A percentile compares a stretch with the other conserved stretches of the same genome.
phyloP scores from a whole-genome alignment of 768 basidiomycete species.

The Mycena galericulata region DNA sequence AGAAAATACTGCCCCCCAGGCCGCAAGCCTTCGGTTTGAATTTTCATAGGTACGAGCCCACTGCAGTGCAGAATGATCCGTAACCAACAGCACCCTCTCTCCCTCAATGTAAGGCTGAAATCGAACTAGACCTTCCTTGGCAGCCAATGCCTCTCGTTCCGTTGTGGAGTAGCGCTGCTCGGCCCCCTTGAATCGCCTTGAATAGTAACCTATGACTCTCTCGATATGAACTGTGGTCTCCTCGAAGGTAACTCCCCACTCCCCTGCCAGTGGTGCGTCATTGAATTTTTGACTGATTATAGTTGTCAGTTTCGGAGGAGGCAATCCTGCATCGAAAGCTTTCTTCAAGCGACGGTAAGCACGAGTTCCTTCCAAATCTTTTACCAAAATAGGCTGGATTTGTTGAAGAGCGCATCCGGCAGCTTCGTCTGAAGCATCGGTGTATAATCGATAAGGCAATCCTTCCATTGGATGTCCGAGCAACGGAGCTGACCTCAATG shows the following conservation, averaged over 20 bases:
- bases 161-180: slow-evolving; percentile 42
- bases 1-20: too few species aligned
- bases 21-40: too few species aligned
- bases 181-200: slow-evolving; percentile 33
- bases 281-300: not conserved
- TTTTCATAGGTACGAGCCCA: too few species aligned
- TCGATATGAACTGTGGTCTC: slow-evolving; percentile 24
- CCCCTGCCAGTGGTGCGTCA: not conserved
- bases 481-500: slow-evolving; percentile 38
- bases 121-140: slow-evolving; percentile 45
- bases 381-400: too few species aligned
- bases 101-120: slow-evolving; percentile 50
- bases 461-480: slow-evolving; percentile 34
- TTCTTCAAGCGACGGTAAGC: too few species aligned
- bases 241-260: not conserved
- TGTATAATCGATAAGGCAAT: slow-evolving; percentile 38
- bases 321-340: not conserved
- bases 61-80: too few species aligned
- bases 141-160: slow-evolving; percentile 42
- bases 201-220: slow-evolving; percentile 38
- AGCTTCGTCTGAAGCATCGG: not conserved
- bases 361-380: too few species aligned
- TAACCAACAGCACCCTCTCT: slow-evolving; percentile 30
- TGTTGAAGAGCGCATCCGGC: too few species aligned
- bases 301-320: not conserved